Conservation (phyloP, 305 asterid genomes). For the Fraxinus angustifolia region DNA sequence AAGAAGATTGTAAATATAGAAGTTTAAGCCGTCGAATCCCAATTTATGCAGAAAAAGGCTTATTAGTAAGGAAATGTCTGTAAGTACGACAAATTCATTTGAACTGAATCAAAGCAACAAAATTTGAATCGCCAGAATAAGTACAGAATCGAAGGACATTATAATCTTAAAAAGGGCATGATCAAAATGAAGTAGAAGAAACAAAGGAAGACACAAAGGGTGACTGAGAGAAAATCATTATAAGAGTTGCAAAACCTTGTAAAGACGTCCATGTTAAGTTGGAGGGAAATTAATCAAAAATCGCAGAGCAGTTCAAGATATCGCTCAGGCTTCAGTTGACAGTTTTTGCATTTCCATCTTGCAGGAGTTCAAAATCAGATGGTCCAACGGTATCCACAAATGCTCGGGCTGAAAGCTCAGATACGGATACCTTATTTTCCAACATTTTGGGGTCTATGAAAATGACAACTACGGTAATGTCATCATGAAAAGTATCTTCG, state of each 20-base stretch:
- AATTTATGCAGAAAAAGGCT: not conserved
- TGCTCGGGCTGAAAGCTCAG: slow-evolving; percentile 54
- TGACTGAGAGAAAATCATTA: not conserved
- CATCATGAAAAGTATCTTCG: slow-evolving; percentile 43
- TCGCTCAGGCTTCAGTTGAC: not conserved
- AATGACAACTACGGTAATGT: slow-evolving; percentile 64
- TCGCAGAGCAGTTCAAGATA: not conserved
- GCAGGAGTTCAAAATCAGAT: slow-evolving; percentile 27
- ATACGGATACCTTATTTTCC: slow-evolving; percentile 26
- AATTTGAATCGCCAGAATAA: not conserved
- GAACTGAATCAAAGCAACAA: not conserved
- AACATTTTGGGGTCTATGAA: slow-evolving; percentile 54
- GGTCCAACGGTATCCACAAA: slow-evolving; percentile 47
- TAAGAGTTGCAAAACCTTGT: not conserved
- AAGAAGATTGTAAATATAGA: no score
- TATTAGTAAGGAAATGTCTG: no score
- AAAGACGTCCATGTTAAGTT: not conserved
- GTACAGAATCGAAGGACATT: not conserved
- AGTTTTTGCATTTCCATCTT: not conserved
- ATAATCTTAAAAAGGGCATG: not conserved
- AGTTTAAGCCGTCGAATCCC: not conserved
- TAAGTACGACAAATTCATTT: not conserved
- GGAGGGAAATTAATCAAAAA: not conserved
- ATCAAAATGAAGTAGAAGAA: not conserved
- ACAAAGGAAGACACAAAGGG: not conserved